A percentile compares a stretch with the other conserved stretches of the same genome.
Evolutionary conservation across 1,139 yeast genomes (phyloP).

Genomic region (Yamadazyma atmosphaerica): DNA sequence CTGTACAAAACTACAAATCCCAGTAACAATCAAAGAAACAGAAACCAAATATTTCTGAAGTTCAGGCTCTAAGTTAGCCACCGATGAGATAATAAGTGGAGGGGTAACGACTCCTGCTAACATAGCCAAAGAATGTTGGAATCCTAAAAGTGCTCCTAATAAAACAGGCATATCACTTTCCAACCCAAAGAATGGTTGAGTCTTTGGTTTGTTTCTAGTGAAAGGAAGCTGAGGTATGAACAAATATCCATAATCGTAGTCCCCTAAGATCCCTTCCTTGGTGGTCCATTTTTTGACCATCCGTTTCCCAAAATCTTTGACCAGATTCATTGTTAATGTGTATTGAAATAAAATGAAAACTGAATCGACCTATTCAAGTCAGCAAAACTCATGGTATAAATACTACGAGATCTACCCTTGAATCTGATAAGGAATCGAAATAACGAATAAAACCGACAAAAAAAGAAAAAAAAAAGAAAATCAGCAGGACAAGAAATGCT

Average conservation of each 20-base stretch:
- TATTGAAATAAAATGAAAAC: no score
- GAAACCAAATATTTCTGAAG: constrained; percentile 69
- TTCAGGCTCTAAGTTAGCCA: constrained; percentile 54
- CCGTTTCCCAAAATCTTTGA: constrained; percentile 18
- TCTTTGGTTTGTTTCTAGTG: constrained; percentile 42
- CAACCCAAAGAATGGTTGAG: constrained; percentile 76
- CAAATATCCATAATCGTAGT: constrained; percentile 72
- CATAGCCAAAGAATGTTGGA: constrained; percentile 85
- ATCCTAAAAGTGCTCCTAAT: constrained; percentile 70
- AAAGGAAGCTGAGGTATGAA: constrained; percentile 78
- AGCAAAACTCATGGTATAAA: background rate
- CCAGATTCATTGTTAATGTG: constrained; percentile 5
- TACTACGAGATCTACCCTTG: background rate
- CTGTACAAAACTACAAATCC: constrained; percentile 68
- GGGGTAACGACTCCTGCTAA: constrained; percentile 85
- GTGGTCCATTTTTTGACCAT: constrained; percentile 52
- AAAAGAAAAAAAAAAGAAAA: background rate
- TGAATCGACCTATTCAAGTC: background rate
- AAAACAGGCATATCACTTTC: constrained; percentile 72
- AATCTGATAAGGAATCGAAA: background rate
- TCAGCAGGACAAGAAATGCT: background rate
- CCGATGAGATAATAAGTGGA: constrained; percentile 62
- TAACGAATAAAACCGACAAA: background rate
- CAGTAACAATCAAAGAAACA: constrained; percentile 70
- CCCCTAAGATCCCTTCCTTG: constrained; percentile 75